Evolutionary conservation across 768 basidiomycete genomes (phyloP), one percentile per base, ranked within the genome.

Genomic region (Tulasnella sp.): DNA sequence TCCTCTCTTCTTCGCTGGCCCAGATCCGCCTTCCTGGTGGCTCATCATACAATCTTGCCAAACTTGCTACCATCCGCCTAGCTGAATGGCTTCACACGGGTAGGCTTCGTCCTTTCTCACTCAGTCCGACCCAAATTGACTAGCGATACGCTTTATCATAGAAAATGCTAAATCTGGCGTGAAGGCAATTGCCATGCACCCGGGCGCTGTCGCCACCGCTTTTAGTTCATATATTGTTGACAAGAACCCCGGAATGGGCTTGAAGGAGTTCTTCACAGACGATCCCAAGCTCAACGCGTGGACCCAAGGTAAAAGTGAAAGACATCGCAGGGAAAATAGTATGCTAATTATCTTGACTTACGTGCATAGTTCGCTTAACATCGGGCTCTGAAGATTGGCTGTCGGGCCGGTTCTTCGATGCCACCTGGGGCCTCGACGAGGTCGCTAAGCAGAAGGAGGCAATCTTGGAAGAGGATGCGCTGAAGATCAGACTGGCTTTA

Each of bases 401-500:
- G 39, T 78, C 76, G 18, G 80, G 80, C 48, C 80, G 80, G 12
- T 80, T 71, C 48, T 44, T 77, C 36, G 62, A 77, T 74, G 39
- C 71, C 34, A 77, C 62, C 7, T 78, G 68, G 76, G 77, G 71
- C 42, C 58, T 80, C 1, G 80, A 77, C 76, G 71, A 77, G 71
- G 18, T 80, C n/a, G 76, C 40, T n/a, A 80, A 80, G 80, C 52
- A 44, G n/a, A 80, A 80, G 68, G 75, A 77, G 19, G 48, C 46
- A 4, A 80, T 80, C 52, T 18, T 80, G 18, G 62, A 76, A 40
- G 76, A 80, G 44, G 80, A 80, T 77, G 80, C 80, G 44, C 62
- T 80, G 52, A 80, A 80, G 68, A 77, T 58, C 71, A 38, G 80
- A 12, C 62, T 80, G 7, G 80, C 80, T 24, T 75, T 80, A 16